Evolutionary conservation across 2,329 filamentous ascomycete species (phyloP), one percentile per base, ranked within the genome.

Genomic region (Zymoseptoria brevis): DNA sequence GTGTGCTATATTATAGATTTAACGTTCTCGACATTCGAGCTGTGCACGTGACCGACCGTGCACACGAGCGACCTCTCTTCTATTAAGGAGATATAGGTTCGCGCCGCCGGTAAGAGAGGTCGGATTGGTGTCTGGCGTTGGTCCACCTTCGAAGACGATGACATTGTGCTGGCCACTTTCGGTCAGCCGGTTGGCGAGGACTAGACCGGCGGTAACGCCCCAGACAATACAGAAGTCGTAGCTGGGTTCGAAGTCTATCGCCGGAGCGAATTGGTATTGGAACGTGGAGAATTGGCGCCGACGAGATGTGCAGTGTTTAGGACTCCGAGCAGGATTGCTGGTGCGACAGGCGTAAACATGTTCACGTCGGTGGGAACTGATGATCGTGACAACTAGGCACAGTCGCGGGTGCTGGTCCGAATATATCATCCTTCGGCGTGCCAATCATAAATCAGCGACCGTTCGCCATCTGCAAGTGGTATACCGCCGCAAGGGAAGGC

Each of bases 181-280:
- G 26, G 62, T 61, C 19, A 67, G 60, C 6, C 65, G 60, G 48
- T 65, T 60, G 22, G 59, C 64, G 24, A 67, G 61, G 8, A 61
- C 59, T 63, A 59, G 35, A 19, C 65, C 65, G 53, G 65, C 64
- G 19, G 65, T 67, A 16, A 64, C 65, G 45, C 62, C 59, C 30
- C 62, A 60, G 19, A 63, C 56, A 48, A 63, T 56, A 24, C 61
- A 63, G 30, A 63, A 63, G 26, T 63, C 61, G 58, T 63, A 63
- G 22, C 57, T 48, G 11, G 61, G 61, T 29, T 60, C 50, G 30
- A 56, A 57, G 5, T 53, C 45, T 11, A 49, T 51, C 29, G 24
- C 21, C 6, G 61, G 61, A 11, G 55, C 54, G 29, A 57, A 57
- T 13, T 59, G 55, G 26, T 61, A 62, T 21, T 56, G 54, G 54